These are phyloP conservation scores for Mariannaea sp. DNA, from an alignment of 2,329 filamentous ascomycete genomes.

Conservation along the genomic window DNA sequence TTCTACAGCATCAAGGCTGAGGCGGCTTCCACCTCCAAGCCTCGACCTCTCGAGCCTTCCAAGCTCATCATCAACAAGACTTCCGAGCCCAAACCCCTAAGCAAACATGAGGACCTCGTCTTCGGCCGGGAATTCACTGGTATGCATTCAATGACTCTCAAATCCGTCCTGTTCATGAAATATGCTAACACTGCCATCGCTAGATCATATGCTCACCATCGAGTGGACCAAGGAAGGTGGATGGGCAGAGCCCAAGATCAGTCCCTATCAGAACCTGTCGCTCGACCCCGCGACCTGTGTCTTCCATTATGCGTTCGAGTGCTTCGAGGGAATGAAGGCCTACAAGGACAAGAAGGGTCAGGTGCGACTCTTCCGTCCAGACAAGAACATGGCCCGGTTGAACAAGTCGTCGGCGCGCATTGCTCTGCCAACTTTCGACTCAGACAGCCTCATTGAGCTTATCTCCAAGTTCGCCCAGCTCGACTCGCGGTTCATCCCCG, in stretches of 20 bases:
- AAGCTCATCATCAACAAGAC: conserved; percentile 78
- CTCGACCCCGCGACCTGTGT: conserved; percentile 96
- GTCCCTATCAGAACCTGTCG: conserved; percentile 94
- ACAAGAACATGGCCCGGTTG: conserved; percentile 94
- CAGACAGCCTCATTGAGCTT: conserved; percentile 75
- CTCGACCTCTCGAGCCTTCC: conserved; percentile 74
- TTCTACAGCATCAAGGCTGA: conserved; percentile 59
- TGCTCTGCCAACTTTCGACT: conserved; percentile 85
- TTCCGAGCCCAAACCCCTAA: conserved; percentile 72
- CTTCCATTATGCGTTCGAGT: conserved; percentile 98
- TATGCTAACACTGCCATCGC: conserved; percentile 18
- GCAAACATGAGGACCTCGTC: conserved; percentile 78
- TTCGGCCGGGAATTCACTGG: conserved; percentile 93
- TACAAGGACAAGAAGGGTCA: conserved; percentile 85
- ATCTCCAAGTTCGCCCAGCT: conserved; percentile 79
- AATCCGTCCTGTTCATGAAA: neutral
- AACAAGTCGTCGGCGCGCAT: conserved; percentile 93
- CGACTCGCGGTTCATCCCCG: conserved; percentile 88
- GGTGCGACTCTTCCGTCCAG: conserved; percentile 87
- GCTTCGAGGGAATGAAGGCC: conserved; percentile 99
- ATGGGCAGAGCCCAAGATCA: conserved; percentile 83
- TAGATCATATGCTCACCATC: conserved; percentile 95
- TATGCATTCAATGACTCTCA: conserved; percentile 43
- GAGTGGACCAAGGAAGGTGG: conserved; percentile 89
- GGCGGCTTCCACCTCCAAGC: conserved; percentile 54